These are phyloP conservation scores for Lichtheimia corymbifera DNA, from an alignment of 371 early-diverging fungal species.

Conservation along the genomic window DNA sequence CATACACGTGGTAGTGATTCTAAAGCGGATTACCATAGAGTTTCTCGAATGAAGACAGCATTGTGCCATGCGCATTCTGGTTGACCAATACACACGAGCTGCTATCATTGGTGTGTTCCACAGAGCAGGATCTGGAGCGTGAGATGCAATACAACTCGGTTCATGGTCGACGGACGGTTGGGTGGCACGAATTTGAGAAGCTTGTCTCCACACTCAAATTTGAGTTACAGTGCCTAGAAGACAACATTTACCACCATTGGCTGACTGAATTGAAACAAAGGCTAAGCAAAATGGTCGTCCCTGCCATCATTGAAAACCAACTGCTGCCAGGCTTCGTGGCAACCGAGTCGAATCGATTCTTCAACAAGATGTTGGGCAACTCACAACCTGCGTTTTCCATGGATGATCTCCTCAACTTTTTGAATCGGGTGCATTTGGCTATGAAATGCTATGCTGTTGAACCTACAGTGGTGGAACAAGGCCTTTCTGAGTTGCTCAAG, in stretches of 20 bases:
- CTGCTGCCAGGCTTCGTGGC: constrained; percentile 88
- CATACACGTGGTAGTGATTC: neutral
- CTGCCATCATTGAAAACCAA: constrained; percentile 91
- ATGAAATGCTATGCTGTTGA: constrained; percentile 96
- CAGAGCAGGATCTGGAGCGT: constrained; percentile 46
- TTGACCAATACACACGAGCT: constrained; percentile 93
- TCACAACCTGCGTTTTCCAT: constrained; percentile 80
- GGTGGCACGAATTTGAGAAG: constrained; percentile 64
- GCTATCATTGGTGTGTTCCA: constrained; percentile 61
- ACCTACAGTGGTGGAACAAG: constrained; percentile 74
- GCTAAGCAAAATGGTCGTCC: constrained; percentile 91
- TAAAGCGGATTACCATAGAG: constrained; percentile 2
- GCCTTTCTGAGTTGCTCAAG: constrained; percentile 86
- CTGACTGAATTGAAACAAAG: constrained; percentile 94
- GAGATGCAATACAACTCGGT: constrained; percentile 47
- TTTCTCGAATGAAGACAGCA: constrained; percentile 60
- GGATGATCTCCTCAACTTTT: constrained; percentile 89
- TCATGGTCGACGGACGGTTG: constrained; percentile 48
- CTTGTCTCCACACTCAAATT: constrained; percentile 65
- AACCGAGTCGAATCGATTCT: constrained; percentile 81
- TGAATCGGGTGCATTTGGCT: constrained; percentile 88
- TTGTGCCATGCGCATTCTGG: constrained; percentile 84
- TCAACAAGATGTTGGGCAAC: constrained; percentile 76
- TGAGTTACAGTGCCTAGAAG: constrained; percentile 67
- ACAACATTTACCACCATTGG: constrained; percentile 79